phyloP scores from a whole-genome alignment of 345 rosid genomes.

The Cardamine occulta region DNA sequence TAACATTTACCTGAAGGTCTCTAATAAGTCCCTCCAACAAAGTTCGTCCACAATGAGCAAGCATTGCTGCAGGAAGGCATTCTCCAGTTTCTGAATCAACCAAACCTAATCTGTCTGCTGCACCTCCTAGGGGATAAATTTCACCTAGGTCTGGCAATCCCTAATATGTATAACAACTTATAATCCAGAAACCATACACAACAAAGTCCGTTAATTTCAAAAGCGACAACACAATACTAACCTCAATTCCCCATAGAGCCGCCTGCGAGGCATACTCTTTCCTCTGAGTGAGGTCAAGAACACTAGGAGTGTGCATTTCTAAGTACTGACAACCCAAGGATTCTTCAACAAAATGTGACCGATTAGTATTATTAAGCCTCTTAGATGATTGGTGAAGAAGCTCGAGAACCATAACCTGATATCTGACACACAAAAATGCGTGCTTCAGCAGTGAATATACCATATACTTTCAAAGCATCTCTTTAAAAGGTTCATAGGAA shows the following conservation, averaged over 20 bases:
- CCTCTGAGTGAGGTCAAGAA: constrained; percentile 72
- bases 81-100: constrained; percentile 84
- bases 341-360: constrained; percentile 51
- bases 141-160: constrained; percentile 94
- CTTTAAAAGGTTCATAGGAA: background rate
- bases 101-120: constrained; percentile 88
- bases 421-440: constrained; percentile 55
- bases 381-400: constrained; percentile 67
- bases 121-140: constrained; percentile 92
- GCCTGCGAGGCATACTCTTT: constrained; percentile 86
- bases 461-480: background rate
- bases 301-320: constrained; percentile 75
- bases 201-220: background rate
- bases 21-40: constrained; percentile 92
- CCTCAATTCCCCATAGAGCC: constrained; percentile 95
- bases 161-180: constrained; percentile 63
- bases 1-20: constrained; percentile 81
- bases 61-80: constrained; percentile 97
- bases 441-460: constrained; percentile 29
- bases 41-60: constrained; percentile 89
- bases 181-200: constrained; percentile 44
- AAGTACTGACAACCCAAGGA: constrained; percentile 60
- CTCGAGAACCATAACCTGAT: constrained; percentile 83
- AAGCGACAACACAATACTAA: constrained; percentile 37
- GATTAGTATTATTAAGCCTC: constrained; percentile 46